Conservation (phyloP, 805 yeast genomes). For the Wickerhamomyces bovis region DNA sequence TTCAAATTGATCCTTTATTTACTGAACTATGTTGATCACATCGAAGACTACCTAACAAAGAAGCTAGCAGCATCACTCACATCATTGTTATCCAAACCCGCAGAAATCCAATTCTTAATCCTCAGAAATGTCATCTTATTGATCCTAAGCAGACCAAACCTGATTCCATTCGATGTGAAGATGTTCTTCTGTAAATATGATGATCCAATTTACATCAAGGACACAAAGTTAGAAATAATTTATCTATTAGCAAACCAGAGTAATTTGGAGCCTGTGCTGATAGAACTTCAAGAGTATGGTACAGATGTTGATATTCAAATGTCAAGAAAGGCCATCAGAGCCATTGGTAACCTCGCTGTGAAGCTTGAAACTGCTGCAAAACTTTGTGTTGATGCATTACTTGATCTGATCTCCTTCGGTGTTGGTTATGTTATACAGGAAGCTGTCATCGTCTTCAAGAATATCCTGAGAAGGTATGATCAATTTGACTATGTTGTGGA, state of each 20-base stretch:
- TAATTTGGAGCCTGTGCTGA: slow-evolving; percentile 55
- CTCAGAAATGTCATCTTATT: slow-evolving; percentile 75
- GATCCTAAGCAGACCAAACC: slow-evolving; percentile 56
- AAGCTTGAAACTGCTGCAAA: slow-evolving; percentile 59
- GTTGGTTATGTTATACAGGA: slow-evolving; percentile 77
- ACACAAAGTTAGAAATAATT: slow-evolving; percentile 83
- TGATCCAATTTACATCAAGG: slow-evolving; percentile 85
- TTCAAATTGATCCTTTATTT: slow-evolving; percentile 66
- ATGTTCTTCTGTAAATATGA: slow-evolving; percentile 77
- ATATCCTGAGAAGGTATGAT: slow-evolving; percentile 74
- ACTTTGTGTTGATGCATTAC: slow-evolving; percentile 56
- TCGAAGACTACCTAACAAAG: slow-evolving; percentile 51
- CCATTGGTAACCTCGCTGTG: slow-evolving; percentile 84
- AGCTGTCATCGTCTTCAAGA: slow-evolving; percentile 66
- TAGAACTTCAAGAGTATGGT: slow-evolving; percentile 81
- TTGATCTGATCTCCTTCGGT: slow-evolving; percentile 55
- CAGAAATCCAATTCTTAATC: slow-evolving; percentile 80
- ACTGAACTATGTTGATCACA: slow-evolving; percentile 59
- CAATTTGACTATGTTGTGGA: slow-evolving; percentile 40
- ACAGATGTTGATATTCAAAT: slow-evolving; percentile 80
- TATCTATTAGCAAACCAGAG: slow-evolving; percentile 65
- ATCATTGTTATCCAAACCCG: slow-evolving; percentile 63
- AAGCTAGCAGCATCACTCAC: slow-evolving; percentile 64
- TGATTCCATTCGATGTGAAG: slow-evolving; percentile 62
- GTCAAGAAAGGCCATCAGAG: slow-evolving; percentile 82